Conservation (phyloP, 2,329 filamentous ascomycete genomes). For the Ophiostoma angusticollis region DNA sequence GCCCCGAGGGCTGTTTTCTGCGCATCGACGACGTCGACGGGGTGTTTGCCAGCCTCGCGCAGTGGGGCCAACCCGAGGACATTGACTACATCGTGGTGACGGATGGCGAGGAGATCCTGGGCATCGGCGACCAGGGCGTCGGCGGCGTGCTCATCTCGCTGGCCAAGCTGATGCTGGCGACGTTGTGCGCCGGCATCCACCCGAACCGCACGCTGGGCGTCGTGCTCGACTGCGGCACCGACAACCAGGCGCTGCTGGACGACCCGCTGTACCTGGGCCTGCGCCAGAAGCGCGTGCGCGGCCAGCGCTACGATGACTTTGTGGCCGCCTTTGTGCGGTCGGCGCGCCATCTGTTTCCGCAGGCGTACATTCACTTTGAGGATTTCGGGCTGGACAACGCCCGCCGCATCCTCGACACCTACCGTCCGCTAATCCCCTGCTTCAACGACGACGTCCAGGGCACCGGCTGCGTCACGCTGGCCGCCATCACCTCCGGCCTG, state of each 20-base stretch:
- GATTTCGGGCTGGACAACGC: conserved; percentile 73
- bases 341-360: conserved; percentile 58
- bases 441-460: conserved; percentile 82
- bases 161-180: conserved; percentile 72
- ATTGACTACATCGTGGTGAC: conserved; percentile 70
- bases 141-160: conserved; percentile 75
- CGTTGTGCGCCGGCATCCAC: conserved; percentile 76
- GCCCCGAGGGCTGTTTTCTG: conserved; percentile 69
- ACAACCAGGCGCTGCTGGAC: conserved; percentile 61
- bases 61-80: conserved; percentile 58
- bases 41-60: conserved; percentile 51
- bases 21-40: conserved; percentile 57
- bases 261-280: conserved; percentile 74
- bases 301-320: conserved; percentile 63
- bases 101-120: conserved; percentile 60
- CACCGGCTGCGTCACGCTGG: conserved; percentile 76
- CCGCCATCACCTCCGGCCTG: conserved; percentile 65
- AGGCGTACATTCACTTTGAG: conserved; percentile 78
- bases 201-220: conserved; percentile 67
- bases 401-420: conserved; percentile 61
- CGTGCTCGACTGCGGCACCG: conserved; percentile 73
- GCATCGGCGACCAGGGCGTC: conserved; percentile 80
- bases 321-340: conserved; percentile 61
- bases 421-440: conserved; percentile 60
- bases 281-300: conserved; percentile 50